A percentile compares a stretch with the other conserved stretches of the same genome.
Conservation (phyloP, 2,329 filamentous ascomycete genomes). For the Juglanconis oblonga region DNA sequence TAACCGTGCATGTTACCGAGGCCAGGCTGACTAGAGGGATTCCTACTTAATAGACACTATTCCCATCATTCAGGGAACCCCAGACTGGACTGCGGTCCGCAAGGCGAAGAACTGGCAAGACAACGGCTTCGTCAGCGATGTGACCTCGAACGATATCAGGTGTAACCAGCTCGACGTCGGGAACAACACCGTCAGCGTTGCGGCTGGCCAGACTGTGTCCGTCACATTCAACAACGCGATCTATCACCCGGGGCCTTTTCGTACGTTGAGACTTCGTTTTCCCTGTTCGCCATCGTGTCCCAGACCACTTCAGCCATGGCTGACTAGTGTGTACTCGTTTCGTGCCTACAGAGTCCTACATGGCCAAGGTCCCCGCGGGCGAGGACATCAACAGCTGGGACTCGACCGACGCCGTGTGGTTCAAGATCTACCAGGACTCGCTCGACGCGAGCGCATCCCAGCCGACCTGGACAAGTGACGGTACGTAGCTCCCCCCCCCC, state of each 20-base stretch:
- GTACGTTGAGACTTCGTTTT: neutral
- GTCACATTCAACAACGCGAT: slow-evolving; percentile 36
- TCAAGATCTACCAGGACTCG: slow-evolving; percentile 34
- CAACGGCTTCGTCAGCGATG: slow-evolving; percentile 25
- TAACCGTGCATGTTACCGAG: too few species aligned
- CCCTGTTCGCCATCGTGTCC: neutral
- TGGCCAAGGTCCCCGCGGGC: slow-evolving; percentile 34
- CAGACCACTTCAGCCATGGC: too few species aligned
- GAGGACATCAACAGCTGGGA: slow-evolving; percentile 31
- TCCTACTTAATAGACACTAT: slow-evolving; percentile 19
- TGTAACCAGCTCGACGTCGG: slow-evolving; percentile 26
- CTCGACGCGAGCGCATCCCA: slow-evolving; percentile 17
- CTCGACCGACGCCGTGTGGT: slow-evolving; percentile 33
- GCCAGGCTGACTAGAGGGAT: neutral
- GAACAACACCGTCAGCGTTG: slow-evolving; percentile 27
- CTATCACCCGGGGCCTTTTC: slow-evolving; percentile 36
- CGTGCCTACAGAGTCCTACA: slow-evolving; percentile 27
- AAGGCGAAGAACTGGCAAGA: slow-evolving; percentile 23
- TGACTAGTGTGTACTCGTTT: too few species aligned
- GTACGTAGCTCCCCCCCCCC: neutral
- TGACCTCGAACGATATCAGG: slow-evolving; percentile 26
- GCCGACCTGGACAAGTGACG: slow-evolving; percentile 16
- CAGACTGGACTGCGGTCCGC: slow-evolving; percentile 22
- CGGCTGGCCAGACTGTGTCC: slow-evolving; percentile 36
- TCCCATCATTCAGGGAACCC: slow-evolving; percentile 16